Evolutionary conservation across 177 flowering plant genomes (phyloP), one percentile per base, ranked within the genome.

Genomic region (Vitis hybrid): DNA sequence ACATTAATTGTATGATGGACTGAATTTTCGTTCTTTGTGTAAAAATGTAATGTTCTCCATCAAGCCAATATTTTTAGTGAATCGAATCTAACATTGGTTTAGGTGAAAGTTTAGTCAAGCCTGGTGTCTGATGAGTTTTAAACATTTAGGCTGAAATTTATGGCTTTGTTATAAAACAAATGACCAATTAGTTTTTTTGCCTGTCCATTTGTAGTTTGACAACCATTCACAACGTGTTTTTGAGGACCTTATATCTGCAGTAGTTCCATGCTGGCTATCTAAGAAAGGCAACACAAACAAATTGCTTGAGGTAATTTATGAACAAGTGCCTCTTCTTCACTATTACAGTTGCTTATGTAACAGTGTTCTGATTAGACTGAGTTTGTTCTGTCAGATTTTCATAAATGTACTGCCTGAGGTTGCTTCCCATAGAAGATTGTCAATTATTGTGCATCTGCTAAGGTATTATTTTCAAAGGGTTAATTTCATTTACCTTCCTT

Each of bases 221-320:
- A 77, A 80, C 68, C 81, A 88, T 76, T 95, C 98, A 12, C 89
- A 82, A 65, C 78, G 18, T 66, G 93, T 95, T 18, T 85, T 84
- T 79, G 98, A 95, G 81, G 91, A 80, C 58, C 82, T 95, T 67
- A 83, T 93, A 62, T 85, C 93, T 15, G 77, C 92, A 5, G 63
- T 91, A 64, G 82, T 91, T 63, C 98, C 99, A 34, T 91, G 75
- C 80, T 93, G 94, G 96, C 72, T 93, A 64, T 82, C 92, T 15
- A 75, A 79, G 72, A 81, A 82, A 26, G 66, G 77, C 17, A 70
- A 79, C 56, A 52, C 64, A 23, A 86, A 84, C 30, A 65, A 84
- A 52, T 74, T 95, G 67, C 89, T 95, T 56, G 83, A 91, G 97
- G 98, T 94, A 82, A 60, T 67, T 4, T 15, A 52, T 40, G 12